Evolutionary conservation across 2,329 filamentous ascomycete species (phyloP).

Genomic region (Scedosporium boydii): DNA sequence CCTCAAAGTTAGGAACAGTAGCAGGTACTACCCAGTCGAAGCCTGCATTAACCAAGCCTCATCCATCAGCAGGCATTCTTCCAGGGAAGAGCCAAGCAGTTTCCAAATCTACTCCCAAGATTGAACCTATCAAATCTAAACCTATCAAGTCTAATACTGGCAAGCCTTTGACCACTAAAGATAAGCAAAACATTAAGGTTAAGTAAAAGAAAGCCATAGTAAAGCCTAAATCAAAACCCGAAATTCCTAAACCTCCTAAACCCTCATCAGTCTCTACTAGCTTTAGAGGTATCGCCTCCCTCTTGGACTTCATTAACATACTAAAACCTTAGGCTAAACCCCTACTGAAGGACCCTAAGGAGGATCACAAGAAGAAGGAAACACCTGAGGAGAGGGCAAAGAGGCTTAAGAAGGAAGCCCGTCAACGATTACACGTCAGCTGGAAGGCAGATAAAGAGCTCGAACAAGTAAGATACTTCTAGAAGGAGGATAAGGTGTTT

Average conservation of each 20-base stretch:
- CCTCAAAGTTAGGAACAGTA: background rate
- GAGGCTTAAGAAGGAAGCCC: constrained; percentile 62
- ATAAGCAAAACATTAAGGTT: constrained; percentile 18
- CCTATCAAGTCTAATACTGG: constrained; percentile 8
- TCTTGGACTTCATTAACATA: constrained; percentile 41
- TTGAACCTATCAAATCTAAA: constrained; percentile 9
- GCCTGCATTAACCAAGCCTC: constrained; percentile 13
- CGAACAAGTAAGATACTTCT: constrained; percentile 58
- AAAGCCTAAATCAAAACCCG: constrained; percentile 17
- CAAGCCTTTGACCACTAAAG: constrained; percentile 17
- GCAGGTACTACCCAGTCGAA: background rate
- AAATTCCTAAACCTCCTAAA: constrained; percentile 17
- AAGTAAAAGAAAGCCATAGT: constrained; percentile 12
- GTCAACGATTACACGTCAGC: constrained; percentile 58
- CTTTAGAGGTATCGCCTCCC: constrained; percentile 41
- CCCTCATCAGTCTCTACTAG: constrained; percentile 23
- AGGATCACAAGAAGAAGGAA: constrained; percentile 45
- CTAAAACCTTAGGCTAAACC: constrained; percentile 25
- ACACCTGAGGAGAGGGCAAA: constrained; percentile 58
- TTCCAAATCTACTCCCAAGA: constrained; percentile 28
- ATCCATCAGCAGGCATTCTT: constrained; percentile 21
- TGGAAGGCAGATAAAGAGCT: constrained; percentile 62
- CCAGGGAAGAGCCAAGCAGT: constrained; percentile 38
- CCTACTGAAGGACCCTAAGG: constrained; percentile 38
- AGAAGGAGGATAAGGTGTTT: constrained; percentile 63